phyloP scores from a whole-genome alignment of 2,329 filamentous ascomycete genomes.

The Thelonectria olida region DNA sequence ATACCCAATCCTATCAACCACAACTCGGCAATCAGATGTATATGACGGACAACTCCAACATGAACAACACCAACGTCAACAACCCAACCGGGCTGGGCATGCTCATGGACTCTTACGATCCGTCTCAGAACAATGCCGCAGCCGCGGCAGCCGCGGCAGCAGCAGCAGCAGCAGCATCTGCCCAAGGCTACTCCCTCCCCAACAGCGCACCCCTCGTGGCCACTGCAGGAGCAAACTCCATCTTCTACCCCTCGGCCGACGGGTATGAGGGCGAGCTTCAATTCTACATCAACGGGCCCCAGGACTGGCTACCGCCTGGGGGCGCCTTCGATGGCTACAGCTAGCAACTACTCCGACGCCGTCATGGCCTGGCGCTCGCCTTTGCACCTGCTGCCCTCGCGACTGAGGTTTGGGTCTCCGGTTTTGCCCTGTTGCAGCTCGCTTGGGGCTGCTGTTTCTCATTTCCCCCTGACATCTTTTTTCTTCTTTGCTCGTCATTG shows the following conservation, averaged over 20 bases:
- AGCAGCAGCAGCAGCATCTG: slow-evolving; percentile 6
- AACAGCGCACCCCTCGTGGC: slow-evolving; percentile 15
- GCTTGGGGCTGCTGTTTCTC: background rate
- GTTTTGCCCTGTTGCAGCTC: background rate
- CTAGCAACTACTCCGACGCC: slow-evolving; percentile 3
- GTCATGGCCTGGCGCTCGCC: background rate
- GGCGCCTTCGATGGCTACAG: slow-evolving; percentile 35
- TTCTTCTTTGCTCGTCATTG: background rate
- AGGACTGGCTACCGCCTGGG: slow-evolving; percentile 31
- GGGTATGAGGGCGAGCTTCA: slow-evolving; percentile 58
- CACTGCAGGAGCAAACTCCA: background rate
- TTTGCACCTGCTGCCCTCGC: background rate
- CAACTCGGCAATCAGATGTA: slow-evolving; percentile 24
- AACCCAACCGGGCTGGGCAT: slow-evolving; percentile 44
- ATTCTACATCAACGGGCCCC: slow-evolving; percentile 52
- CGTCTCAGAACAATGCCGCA: slow-evolving; percentile 32
- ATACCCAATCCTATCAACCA: slow-evolving; percentile 34
- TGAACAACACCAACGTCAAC: slow-evolving; percentile 3
- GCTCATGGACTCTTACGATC: slow-evolving; percentile 53
- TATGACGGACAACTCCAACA: background rate
- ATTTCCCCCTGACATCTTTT: background rate
- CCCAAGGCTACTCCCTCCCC: slow-evolving; percentile 26
- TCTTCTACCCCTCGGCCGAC: slow-evolving; percentile 48
- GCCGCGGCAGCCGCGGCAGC: background rate
- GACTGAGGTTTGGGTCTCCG: background rate